A percentile compares a stretch with the other conserved stretches of the same genome.
Evolutionary conservation across 2,329 filamentous ascomycete genomes (phyloP).

Genomic region (Ophiostoma novo-ulmi): DNA sequence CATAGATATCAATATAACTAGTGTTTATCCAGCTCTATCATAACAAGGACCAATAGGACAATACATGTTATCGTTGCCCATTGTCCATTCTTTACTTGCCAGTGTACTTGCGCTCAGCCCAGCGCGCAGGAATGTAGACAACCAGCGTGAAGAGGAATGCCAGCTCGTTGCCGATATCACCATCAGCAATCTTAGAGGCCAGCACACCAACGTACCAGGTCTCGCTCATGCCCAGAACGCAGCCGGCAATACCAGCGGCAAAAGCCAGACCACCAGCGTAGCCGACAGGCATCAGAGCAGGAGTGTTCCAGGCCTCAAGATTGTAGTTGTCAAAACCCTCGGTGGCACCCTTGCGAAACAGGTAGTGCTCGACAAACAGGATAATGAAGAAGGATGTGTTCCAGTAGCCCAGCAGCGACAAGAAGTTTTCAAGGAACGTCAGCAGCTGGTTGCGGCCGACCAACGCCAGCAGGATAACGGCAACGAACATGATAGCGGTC

Average conservation of each 20-base stretch:
- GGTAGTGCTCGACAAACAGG: conserved; percentile 45
- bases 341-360: conserved; percentile 39
- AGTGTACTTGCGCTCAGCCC: conserved; percentile 44
- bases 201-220: conserved; percentile 50
- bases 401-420: conserved; percentile 48
- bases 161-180: conserved; percentile 50
- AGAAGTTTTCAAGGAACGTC: conserved; percentile 43
- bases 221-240: conserved; percentile 55
- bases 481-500: conserved; percentile 43
- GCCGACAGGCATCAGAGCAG: conserved; percentile 40
- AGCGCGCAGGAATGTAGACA: conserved; percentile 44
- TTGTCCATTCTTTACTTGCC: conserved; percentile 33
- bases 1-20: conserved; percentile 8
- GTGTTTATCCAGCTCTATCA: neutral
- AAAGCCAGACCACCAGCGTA: conserved; percentile 43
- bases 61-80: neutral
- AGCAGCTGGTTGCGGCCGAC: conserved; percentile 42
- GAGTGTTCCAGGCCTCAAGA: conserved; percentile 46
- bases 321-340: conserved; percentile 41
- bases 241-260: conserved; percentile 42
- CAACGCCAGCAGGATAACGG: conserved; percentile 43
- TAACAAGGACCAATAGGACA: neutral
- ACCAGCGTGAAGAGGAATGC: conserved; percentile 46
- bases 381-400: conserved; percentile 46
- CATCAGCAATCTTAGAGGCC: conserved; percentile 42